Conservation (phyloP, 2,329 filamentous ascomycete species). For the Lecanicillium sp. region DNA sequence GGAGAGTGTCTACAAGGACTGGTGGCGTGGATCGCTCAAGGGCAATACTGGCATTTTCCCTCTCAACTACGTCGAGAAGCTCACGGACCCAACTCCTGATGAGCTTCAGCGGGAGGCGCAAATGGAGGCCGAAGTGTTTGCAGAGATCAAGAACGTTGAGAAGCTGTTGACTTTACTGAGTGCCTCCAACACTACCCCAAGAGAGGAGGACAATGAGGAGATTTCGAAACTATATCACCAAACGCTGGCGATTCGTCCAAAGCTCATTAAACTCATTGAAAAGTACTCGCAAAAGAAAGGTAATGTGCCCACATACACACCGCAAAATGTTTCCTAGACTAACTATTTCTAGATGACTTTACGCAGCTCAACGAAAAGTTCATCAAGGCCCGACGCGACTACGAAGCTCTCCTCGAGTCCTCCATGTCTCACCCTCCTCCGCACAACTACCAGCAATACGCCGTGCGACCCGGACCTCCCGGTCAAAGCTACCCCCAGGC, state of each 20-base stretch:
- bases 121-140: slow-evolving; percentile 73
- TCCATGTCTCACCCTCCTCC: slow-evolving; percentile 94
- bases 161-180: slow-evolving; percentile 82
- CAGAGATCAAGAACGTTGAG: slow-evolving; percentile 59
- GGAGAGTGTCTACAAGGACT: slow-evolving; percentile 98
- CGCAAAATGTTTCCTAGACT: too few species aligned
- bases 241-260: slow-evolving; percentile 88
- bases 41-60: slow-evolving; percentile 97
- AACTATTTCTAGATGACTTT: slow-evolving; percentile 78
- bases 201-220: slow-evolving; percentile 92
- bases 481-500: slow-evolving; percentile 39
- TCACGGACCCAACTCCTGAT: slow-evolving; percentile 88
- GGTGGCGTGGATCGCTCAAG: slow-evolving; percentile 95
- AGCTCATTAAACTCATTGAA: slow-evolving; percentile 95
- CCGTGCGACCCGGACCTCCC: slow-evolving; percentile 45
- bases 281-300: slow-evolving; percentile 99
- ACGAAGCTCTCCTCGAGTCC: slow-evolving; percentile 89
- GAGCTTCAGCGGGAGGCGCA: slow-evolving; percentile 93
- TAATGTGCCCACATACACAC: slow-evolving; percentile 29
- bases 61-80: slow-evolving; percentile 96
- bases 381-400: slow-evolving; percentile 95
- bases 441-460: slow-evolving; percentile 66
- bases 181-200: slow-evolving; percentile 71
- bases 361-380: slow-evolving; percentile 99
- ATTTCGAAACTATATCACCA: slow-evolving; percentile 93